Evolutionary conservation across 495 filamentous ascomycete genomes (phyloP).

Genomic region (Hypoxylon rickii): DNA sequence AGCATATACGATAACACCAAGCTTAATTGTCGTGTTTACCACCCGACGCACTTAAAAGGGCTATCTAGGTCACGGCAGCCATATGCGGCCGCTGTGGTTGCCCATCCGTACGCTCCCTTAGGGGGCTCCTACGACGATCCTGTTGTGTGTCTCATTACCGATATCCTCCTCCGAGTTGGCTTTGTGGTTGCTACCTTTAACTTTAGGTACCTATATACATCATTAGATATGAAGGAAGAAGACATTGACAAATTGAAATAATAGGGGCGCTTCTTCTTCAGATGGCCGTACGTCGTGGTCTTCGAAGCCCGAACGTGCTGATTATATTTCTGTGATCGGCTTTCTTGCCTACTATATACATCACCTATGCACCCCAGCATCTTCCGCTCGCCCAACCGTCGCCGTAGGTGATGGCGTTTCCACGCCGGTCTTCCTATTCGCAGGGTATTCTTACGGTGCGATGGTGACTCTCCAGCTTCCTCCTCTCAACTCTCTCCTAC

Average conservation of each 20-base stretch:
- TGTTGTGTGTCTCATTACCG: constrained; percentile 66
- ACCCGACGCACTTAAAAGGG: constrained; percentile 54
- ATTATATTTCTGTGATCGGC: constrained; percentile 79
- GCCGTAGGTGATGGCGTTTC: neutral
- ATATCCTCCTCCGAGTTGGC: constrained; percentile 66
- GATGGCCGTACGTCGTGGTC: constrained; percentile 85
- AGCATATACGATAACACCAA: constrained; percentile 76
- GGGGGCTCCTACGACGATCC: constrained; percentile 86
- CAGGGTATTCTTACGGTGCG: constrained; percentile 92
- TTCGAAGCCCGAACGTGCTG: constrained; percentile 73
- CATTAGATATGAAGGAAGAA: neutral
- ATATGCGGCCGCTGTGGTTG: constrained; percentile 76
- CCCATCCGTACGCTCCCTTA: constrained; percentile 88
- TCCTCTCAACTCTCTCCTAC: constrained; percentile 58
- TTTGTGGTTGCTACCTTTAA: constrained; percentile 90
- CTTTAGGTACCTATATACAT: constrained; percentile 66
- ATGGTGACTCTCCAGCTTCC: constrained; percentile 78
- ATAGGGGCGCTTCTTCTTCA: constrained; percentile 77
- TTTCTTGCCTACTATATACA: constrained; percentile 77
- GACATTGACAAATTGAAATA: constrained; percentile 5
- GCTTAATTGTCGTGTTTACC: constrained; percentile 82
- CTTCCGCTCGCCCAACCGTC: constrained; percentile 12
- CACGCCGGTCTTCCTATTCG: constrained; percentile 58
- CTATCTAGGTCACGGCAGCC: constrained; percentile 39
- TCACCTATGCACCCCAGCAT: constrained; percentile 45